These are phyloP conservation scores for Fusarium mangiferae DNA, from an alignment of 2,329 filamentous ascomycete genomes.

Conservation along the genomic window DNA sequence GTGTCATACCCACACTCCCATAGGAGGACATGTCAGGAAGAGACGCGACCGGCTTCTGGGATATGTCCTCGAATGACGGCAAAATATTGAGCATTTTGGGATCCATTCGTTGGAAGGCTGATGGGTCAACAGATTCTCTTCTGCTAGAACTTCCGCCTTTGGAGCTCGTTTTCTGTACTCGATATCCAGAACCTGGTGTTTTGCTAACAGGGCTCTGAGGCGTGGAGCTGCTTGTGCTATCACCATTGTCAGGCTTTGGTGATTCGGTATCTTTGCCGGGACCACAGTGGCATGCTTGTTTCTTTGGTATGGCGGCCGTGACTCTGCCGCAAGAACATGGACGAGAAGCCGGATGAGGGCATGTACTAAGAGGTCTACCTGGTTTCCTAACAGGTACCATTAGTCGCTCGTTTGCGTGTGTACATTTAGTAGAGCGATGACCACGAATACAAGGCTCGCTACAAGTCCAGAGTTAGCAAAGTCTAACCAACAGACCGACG, in stretches of 20 bases:
- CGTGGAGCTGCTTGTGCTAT: slow-evolving; percentile 36
- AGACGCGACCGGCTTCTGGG: slow-evolving; percentile 40
- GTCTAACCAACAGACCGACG: background rate
- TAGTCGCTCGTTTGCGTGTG: slow-evolving; percentile 72
- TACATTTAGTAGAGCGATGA: slow-evolving; percentile 80
- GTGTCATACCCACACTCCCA: slow-evolving; percentile 43
- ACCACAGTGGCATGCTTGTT: slow-evolving; percentile 66
- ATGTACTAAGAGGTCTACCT: slow-evolving; percentile 75
- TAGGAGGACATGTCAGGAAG: slow-evolving; percentile 43
- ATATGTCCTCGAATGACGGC: slow-evolving; percentile 46
- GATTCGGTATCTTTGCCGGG: slow-evolving; percentile 44
- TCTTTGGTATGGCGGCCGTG: slow-evolving; percentile 71
- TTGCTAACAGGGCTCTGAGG: slow-evolving; percentile 48
- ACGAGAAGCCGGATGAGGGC: slow-evolving; percentile 71
- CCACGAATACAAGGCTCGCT: slow-evolving; percentile 81
- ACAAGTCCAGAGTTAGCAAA: slow-evolving; percentile 24
- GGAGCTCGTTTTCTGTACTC: slow-evolving; percentile 57
- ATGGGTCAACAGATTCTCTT: slow-evolving; percentile 62
- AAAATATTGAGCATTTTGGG: slow-evolving; percentile 62
- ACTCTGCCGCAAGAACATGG: slow-evolving; percentile 71
- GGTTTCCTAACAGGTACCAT: slow-evolving; percentile 79
- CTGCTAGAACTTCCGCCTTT: slow-evolving; percentile 48
- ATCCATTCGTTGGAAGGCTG: slow-evolving; percentile 63
- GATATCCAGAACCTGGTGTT: slow-evolving; percentile 49
- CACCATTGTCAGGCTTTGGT: slow-evolving; percentile 41